Conservation (phyloP, 108 stramenopile species). For the Discostella stelligeroides region DNA sequence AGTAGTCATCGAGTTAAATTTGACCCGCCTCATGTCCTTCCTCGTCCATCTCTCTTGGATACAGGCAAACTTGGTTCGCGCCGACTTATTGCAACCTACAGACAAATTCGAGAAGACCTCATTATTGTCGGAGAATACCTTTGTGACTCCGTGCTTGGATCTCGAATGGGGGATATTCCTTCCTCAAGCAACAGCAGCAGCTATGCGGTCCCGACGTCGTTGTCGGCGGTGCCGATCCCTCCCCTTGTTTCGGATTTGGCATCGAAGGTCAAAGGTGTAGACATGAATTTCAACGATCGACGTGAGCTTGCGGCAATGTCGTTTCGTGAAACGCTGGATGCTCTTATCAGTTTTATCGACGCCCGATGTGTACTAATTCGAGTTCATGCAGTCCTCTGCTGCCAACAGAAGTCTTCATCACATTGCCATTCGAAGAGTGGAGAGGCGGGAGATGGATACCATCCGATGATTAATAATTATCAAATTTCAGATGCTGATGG, state of each 20-base stretch:
- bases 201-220: background rate
- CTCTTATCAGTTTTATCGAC: constrained; percentile 44
- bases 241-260: background rate
- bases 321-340: constrained; percentile 25
- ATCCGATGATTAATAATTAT: background rate
- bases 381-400: constrained; percentile 35
- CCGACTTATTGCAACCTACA: constrained; percentile 41
- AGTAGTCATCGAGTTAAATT: background rate
- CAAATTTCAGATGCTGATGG: background rate
- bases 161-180: constrained; percentile 8
- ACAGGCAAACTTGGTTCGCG: constrained; percentile 24
- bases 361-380: constrained; percentile 28
- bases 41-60: background rate
- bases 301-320: constrained; percentile 32
- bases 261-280: background rate
- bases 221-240: background rate
- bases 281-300: background rate
- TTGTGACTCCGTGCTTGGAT: constrained; percentile 40
- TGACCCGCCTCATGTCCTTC: background rate
- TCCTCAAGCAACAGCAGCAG: background rate
- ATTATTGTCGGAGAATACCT: constrained; percentile 47
- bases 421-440: background rate
- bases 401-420: background rate
- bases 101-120: constrained; percentile 33
- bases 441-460: background rate